phyloP scores from a whole-genome alignment of 345 rosid species.

The Pseudoturritis turrita region DNA sequence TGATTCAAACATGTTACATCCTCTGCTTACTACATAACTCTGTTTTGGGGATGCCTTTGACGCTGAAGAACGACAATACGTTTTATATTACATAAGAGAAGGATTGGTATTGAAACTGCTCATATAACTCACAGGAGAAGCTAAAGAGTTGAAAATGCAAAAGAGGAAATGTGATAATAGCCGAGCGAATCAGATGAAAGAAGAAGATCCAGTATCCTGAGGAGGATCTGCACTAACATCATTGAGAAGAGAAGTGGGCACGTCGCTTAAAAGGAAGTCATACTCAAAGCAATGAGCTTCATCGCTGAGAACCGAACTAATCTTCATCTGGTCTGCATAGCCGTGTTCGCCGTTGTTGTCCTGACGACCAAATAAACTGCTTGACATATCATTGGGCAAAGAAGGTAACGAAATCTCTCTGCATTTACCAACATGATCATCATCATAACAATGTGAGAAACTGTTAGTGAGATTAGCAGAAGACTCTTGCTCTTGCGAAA shows the following conservation, averaged over 20 bases:
- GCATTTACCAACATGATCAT: neutral
- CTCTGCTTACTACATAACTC: neutral
- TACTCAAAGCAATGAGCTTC: constrained; percentile 7
- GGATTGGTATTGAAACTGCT: constrained; percentile 4
- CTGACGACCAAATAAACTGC: constrained; percentile 4
- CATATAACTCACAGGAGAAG: neutral
- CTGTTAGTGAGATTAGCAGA: neutral
- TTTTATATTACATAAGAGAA: neutral
- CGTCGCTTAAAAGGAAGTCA: constrained; percentile 12
- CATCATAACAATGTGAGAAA: constrained; percentile 10
- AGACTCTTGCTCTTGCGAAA: constrained; percentile 11
- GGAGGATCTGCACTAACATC: constrained; percentile 19
- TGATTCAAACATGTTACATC: constrained; percentile 21
- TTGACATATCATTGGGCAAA: constrained; percentile 23
- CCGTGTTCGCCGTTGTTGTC: neutral
- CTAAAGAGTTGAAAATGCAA: neutral
- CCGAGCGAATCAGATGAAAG: constrained; percentile 10
- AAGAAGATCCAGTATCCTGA: constrained; percentile 2
- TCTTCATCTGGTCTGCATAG: neutral
- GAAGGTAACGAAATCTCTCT: constrained; percentile 14
- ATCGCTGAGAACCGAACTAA: neutral
- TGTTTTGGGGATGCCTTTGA: constrained; percentile 4
- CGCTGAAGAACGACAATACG: neutral
- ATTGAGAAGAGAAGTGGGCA: constrained; percentile 10
- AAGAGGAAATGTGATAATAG: neutral